phyloP scores from a whole-genome alignment of 108 stramenopile genomes.

The Cylindrotheca fusiformis region DNA sequence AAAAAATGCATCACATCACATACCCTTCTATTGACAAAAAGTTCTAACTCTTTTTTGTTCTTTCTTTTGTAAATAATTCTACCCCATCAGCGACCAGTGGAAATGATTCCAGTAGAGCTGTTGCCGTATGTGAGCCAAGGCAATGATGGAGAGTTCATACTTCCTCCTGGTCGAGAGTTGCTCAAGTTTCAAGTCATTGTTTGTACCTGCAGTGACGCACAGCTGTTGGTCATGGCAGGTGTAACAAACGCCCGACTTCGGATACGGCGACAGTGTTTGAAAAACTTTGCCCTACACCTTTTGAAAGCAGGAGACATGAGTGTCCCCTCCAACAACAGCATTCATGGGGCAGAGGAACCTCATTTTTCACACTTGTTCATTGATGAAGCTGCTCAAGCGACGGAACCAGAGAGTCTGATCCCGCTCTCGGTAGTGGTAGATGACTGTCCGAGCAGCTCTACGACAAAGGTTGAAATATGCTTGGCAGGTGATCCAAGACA shows the following conservation, averaged over 20 bases:
- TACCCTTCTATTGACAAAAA: too few species aligned
- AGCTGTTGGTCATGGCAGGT: slow-evolving; percentile 51
- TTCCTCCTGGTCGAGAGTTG: slow-evolving; percentile 46
- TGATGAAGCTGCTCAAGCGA: slow-evolving; percentile 82
- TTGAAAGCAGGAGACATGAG: slow-evolving; percentile 10
- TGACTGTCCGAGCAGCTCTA: slow-evolving; percentile 42
- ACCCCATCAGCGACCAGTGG: slow-evolving; percentile 26
- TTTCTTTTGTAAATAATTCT: not conserved
- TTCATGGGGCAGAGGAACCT: slow-evolving; percentile 29
- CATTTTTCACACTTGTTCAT: slow-evolving; percentile 76
- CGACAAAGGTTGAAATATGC: slow-evolving; percentile 56
- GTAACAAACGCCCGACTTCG: slow-evolving; percentile 61
- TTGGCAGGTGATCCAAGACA: slow-evolving; percentile 68
- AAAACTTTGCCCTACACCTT: slow-evolving; percentile 10
- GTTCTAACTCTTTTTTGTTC: not conserved
- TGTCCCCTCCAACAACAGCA: not conserved
- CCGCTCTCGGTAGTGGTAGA: slow-evolving; percentile 71
- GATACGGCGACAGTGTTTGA: slow-evolving; percentile 39
- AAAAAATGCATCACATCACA: too few species aligned
- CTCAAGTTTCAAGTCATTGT: slow-evolving; percentile 52
- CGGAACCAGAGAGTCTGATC: slow-evolving; percentile 64
- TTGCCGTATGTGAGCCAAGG: slow-evolving; percentile 37
- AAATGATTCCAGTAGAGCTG: slow-evolving; percentile 52
- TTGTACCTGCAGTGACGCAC: slow-evolving; percentile 69
- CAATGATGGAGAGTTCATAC: slow-evolving; percentile 31